Conservation (phyloP, 345 rosid genomes). For the Camelina hispida region DNA sequence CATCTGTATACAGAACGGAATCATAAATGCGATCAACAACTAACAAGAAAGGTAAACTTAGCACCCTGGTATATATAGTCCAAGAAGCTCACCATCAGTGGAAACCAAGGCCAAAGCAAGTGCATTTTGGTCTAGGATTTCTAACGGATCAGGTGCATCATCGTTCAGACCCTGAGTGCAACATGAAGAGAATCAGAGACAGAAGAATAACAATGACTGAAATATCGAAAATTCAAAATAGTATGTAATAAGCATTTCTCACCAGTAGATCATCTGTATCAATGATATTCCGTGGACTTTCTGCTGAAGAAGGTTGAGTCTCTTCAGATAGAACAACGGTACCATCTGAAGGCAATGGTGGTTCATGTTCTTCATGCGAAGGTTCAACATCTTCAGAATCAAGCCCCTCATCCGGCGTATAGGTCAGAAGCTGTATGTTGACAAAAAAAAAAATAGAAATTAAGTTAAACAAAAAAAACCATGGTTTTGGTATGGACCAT, state of each 20-base stretch:
- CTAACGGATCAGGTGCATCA: slow-evolving; percentile 56
- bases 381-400: slow-evolving; percentile 54
- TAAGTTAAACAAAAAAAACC: not conserved
- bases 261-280: slow-evolving; percentile 92
- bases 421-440: slow-evolving; percentile 74
- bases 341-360: slow-evolving; percentile 52
- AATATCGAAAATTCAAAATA: not conserved
- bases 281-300: slow-evolving; percentile 58
- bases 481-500: slow-evolving; percentile 9
- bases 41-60: slow-evolving; percentile 14
- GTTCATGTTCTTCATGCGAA: slow-evolving; percentile 65
- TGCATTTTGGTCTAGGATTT: slow-evolving; percentile 77
- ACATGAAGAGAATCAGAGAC: slow-evolving; percentile 13
- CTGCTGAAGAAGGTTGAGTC: slow-evolving; percentile 47
- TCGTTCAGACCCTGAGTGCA: slow-evolving; percentile 61
- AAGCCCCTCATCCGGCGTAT: slow-evolving; percentile 68
- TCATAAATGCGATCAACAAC: slow-evolving; percentile 19
- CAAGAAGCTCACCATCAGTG: slow-evolving; percentile 54
- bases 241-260: slow-evolving; percentile 25
- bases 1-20: slow-evolving; percentile 45
- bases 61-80: not conserved
- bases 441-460: not conserved
- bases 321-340: slow-evolving; percentile 54
- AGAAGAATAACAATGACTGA: not conserved
- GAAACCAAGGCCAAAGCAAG: slow-evolving; percentile 78